Evolutionary conservation across 805 yeast genomes (phyloP).

Genomic region (Suhomyces pyralidae): DNA sequence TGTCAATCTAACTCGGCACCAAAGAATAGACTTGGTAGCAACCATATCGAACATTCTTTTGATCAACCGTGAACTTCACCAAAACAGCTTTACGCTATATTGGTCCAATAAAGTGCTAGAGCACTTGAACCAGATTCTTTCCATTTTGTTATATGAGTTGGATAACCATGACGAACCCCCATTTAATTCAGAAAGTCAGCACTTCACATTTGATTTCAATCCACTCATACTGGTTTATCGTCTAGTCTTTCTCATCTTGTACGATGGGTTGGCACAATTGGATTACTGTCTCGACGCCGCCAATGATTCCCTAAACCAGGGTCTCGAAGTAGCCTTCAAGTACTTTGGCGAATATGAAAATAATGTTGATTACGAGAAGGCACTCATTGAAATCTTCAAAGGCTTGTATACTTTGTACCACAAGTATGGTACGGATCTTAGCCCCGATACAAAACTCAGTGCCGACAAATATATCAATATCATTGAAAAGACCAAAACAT

Average conservation of each 20-base stretch:
- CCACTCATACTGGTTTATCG: conserved; percentile 22
- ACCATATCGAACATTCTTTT: conserved; percentile 24
- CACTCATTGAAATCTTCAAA: conserved; percentile 21
- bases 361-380: conserved; percentile 6
- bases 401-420: conserved; percentile 24
- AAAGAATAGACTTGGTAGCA: conserved; percentile 17
- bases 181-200: too few species aligned
- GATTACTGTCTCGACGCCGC: conserved; percentile 7
- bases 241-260: conserved; percentile 22
- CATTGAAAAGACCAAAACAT: neutral
- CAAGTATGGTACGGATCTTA: conserved; percentile 9
- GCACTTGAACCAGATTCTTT: conserved; percentile 3
- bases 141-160: conserved; percentile 1
- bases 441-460: neutral
- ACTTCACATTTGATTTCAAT: conserved; percentile 1
- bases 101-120: conserved; percentile 13
- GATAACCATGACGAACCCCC: conserved; percentile 1
- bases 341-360: conserved; percentile 6
- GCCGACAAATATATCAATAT: neutral
- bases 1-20: conserved; percentile 1
- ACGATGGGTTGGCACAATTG: conserved; percentile 15
- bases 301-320: conserved; percentile 11
- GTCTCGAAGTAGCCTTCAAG: conserved; percentile 9
- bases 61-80: conserved; percentile 20
- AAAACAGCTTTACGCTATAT: conserved; percentile 15